phyloP scores from a whole-genome alignment of 2,329 filamentous ascomycete species.

The Penicillium decumbens region DNA sequence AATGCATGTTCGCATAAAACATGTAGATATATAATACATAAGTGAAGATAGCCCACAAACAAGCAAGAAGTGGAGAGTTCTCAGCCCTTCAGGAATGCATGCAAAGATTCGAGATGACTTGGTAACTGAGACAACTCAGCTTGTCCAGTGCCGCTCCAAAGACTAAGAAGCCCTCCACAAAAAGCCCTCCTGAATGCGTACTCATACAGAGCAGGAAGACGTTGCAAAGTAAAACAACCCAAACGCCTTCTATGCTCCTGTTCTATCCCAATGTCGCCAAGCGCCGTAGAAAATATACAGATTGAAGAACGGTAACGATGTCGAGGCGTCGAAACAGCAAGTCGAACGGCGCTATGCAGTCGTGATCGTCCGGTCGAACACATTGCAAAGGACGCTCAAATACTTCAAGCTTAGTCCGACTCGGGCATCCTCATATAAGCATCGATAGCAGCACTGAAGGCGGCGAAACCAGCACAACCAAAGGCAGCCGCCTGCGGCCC shows the following conservation, averaged over 20 bases:
- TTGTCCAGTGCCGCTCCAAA: background rate
- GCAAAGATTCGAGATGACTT: background rate
- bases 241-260: slow-evolving; percentile 28
- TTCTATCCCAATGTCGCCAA: slow-evolving; percentile 19
- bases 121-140: background rate
- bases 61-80: background rate
- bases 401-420: slow-evolving; percentile 26
- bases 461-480: slow-evolving; percentile 89
- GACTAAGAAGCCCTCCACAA: background rate
- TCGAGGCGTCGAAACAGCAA: slow-evolving; percentile 1
- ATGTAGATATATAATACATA: background rate
- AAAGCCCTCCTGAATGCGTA: background rate
- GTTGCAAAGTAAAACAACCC: slow-evolving; percentile 8
- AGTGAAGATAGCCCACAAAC: background rate
- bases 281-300: slow-evolving; percentile 19
- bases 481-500: slow-evolving; percentile 84
- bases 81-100: background rate
- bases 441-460: slow-evolving; percentile 88
- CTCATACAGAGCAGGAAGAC: background rate
- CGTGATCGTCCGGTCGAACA: background rate
- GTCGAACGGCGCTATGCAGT: background rate
- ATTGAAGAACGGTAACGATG: slow-evolving; percentile 3
- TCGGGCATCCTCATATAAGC: slow-evolving; percentile 75
- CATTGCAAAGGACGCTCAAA: background rate
- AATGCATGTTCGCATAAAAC: background rate